phyloP scores from a whole-genome alignment of 768 basidiomycete genomes.

The Leccinellum luteum region DNA sequence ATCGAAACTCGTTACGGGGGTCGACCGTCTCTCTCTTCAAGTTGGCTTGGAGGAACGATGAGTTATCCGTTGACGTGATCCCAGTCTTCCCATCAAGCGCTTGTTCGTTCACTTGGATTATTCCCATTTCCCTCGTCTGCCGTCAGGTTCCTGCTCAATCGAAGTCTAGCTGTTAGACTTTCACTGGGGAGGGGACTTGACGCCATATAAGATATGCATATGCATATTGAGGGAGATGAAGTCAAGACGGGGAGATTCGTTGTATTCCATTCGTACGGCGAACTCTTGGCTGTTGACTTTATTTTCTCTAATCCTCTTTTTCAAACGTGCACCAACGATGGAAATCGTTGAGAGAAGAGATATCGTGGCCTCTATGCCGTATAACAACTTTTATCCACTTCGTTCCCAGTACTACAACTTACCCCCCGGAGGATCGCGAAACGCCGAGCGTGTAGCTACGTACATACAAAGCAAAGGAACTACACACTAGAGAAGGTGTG shows the following conservation, averaged over 20 bases:
- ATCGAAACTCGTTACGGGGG: too few species aligned
- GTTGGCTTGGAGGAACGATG: too few species aligned
- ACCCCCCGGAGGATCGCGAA: not conserved
- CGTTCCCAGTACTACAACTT: not conserved
- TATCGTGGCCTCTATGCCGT: too few species aligned
- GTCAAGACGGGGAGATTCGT: not conserved
- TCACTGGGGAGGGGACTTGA: not conserved
- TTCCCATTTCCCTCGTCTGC: not conserved
- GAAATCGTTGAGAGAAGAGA: too few species aligned
- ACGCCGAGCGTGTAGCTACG: not conserved
- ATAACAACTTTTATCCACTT: too few species aligned
- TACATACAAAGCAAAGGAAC: not conserved
- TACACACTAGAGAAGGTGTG: not conserved
- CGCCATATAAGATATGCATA: not conserved
- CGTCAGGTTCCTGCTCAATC: not conserved
- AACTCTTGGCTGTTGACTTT: not conserved
- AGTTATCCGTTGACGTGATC: too few species aligned
- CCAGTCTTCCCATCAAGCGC: too few species aligned
- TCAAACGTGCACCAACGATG: not conserved
- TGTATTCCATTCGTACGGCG: not conserved
- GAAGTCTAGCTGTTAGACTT: not conserved
- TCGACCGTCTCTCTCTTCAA: too few species aligned
- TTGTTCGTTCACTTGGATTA: too few species aligned
- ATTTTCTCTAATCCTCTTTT: not conserved
- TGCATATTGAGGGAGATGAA: not conserved